Percentiles rank a stretch among this genome's conserved stretches.
Evolutionary conservation across 306 rosid species (phyloP).

Genomic region (Gillenia trifoliata): DNA sequence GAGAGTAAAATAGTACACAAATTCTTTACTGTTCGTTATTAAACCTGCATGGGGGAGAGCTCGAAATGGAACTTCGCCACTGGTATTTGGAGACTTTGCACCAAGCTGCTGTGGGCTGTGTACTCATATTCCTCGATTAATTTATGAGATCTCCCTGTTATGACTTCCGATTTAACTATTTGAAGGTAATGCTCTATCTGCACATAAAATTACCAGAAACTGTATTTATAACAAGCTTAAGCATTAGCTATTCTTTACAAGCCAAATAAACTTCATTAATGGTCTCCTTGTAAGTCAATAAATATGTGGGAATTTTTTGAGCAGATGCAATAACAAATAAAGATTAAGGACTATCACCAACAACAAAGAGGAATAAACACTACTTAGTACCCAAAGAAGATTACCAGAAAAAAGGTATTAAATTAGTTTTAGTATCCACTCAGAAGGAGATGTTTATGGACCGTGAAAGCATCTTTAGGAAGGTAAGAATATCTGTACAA

Average conservation of each 20-base stretch:
- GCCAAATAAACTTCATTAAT: neutral
- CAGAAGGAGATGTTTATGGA: neutral
- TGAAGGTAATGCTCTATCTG: conserved; percentile 99
- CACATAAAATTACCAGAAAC: conserved; percentile 25
- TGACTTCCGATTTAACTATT: conserved; percentile 82
- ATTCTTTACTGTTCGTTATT: conserved; percentile 3
- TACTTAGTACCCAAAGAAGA: neutral
- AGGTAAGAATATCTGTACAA: neutral
- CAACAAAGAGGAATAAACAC: neutral
- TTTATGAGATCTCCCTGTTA: conserved; percentile 41
- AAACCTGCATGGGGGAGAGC: conserved; percentile 99
- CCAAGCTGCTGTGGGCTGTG: conserved; percentile 90
- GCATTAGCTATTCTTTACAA: neutral
- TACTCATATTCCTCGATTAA: conserved; percentile 90
- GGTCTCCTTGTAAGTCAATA: neutral
- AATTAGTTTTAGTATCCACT: neutral
- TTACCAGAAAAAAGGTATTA: neutral
- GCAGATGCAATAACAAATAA: neutral
- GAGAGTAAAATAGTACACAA: conserved; percentile 8
- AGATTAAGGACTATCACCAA: neutral
- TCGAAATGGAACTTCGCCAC: conserved; percentile 84
- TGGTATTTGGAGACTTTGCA: conserved; percentile 61
- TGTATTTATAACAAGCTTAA: neutral
- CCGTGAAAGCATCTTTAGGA: neutral
- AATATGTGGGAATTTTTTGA: too few species aligned